phyloP scores from a whole-genome alignment of 2,329 filamentous ascomycete species.

The Drechslerella stenobrocha region DNA sequence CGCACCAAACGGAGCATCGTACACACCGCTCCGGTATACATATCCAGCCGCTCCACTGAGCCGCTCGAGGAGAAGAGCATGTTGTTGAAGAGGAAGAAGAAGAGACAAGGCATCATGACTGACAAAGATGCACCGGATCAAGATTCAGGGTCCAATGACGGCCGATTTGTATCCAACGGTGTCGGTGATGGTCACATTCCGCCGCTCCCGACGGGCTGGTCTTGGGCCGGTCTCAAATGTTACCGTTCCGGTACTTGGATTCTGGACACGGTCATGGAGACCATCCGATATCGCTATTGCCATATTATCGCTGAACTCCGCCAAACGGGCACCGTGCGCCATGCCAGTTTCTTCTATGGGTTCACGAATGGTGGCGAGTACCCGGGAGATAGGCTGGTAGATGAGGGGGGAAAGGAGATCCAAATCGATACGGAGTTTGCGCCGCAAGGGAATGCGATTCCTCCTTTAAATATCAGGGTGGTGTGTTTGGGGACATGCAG shows the following conservation, averaged over 20 bases:
- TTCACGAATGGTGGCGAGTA: not conserved
- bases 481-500: not conserved
- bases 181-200: constrained; percentile 7
- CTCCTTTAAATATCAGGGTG: not conserved
- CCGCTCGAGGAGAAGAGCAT: not conserved
- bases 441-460: not conserved
- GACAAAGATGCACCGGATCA: no score
- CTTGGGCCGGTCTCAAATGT: not conserved
- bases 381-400: not conserved
- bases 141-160: no score
- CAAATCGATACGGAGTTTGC: constrained; percentile 10
- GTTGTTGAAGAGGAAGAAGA: not conserved
- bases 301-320: not conserved
- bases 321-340: not conserved
- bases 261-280: not conserved
- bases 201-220: not conserved
- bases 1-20: constrained; percentile 8
- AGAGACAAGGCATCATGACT: no score
- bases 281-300: constrained; percentile 5
- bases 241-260: constrained; percentile 16
- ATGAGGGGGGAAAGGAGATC: not conserved
- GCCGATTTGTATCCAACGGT: no score
- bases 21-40: not conserved
- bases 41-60: not conserved
- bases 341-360: constrained; percentile 8